Conservation (phyloP, 2,329 filamentous ascomycete species). For the Penicillium sp. region DNA sequence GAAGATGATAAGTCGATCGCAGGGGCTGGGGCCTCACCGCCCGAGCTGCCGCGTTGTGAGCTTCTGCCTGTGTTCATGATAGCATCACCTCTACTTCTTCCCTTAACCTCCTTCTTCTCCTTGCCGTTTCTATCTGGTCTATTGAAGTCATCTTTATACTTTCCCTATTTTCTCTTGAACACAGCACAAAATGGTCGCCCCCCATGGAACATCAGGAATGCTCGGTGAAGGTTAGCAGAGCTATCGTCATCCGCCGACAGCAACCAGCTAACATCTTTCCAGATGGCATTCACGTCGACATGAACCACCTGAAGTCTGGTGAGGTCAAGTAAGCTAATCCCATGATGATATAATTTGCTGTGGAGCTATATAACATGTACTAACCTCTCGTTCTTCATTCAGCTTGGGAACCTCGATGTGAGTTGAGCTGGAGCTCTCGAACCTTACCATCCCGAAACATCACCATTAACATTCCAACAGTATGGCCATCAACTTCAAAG, state of each 20-base stretch:
- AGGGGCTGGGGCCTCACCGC: slow-evolving; percentile 22
- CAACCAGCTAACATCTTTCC: slow-evolving; percentile 23
- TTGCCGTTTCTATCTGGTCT: slow-evolving; percentile 3
- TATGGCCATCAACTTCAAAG: slow-evolving; percentile 99
- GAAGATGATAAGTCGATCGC: slow-evolving; percentile 16
- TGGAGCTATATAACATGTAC: slow-evolving; percentile 29
- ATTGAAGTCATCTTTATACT: slow-evolving; percentile 3
- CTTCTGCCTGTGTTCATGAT: slow-evolving; percentile 29
- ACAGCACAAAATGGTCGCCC: slow-evolving; percentile 40
- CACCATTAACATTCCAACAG: slow-evolving; percentile 49
- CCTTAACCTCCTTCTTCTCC: slow-evolving; percentile 9
- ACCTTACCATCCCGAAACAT: slow-evolving; percentile 17
- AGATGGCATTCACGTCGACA: slow-evolving; percentile 99
- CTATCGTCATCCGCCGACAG: slow-evolving; percentile 20
- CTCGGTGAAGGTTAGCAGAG: slow-evolving; percentile 45
- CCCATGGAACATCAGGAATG: slow-evolving; percentile 44
- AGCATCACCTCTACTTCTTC: slow-evolving; percentile 18
- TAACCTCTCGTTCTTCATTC: slow-evolving; percentile 22
- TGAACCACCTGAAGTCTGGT: slow-evolving; percentile 97
- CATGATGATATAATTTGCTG: not conserved
- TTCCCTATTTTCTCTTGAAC: not conserved
- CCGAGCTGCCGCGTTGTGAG: slow-evolving; percentile 32
- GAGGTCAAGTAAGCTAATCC: slow-evolving; percentile 83
- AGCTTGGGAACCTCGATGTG: slow-evolving; percentile 98
- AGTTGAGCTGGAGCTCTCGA: slow-evolving; percentile 38